Evolutionary conservation across 2,329 filamentous ascomycete species (phyloP), one percentile per base, ranked within the genome.

Genomic region (Trichoderma citrinoviride): DNA sequence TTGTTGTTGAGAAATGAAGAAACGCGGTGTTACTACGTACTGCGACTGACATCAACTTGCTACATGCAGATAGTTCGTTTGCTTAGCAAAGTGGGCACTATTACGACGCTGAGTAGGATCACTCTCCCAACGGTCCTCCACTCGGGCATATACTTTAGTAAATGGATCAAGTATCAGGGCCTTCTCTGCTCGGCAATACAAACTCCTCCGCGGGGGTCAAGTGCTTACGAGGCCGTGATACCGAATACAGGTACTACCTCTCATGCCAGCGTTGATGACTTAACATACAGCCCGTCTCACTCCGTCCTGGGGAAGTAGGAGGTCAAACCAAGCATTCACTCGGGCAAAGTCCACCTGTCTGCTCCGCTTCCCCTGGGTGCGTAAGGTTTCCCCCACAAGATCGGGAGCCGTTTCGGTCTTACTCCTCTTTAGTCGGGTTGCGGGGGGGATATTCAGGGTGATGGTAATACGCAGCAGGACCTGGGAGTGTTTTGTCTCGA

Each of bases 341-440:
- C 27, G 44, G 56, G 33, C 56, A 21, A 19, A 23, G n/a, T 33
- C 17, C 23, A 60, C 41, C 44, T 15, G 46, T 17, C 17, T 8
- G 21, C 44, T 50, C 44, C 44, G 56, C 33, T 58, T 46, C 14
- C 14, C 12, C 17, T 23, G 37, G 17, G 53, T 19, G 53, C 54
- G 43, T 49, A 29, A 49, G 29, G 55, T 29, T 58, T 47, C 37
- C 58, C 58, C 58, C 58, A 62, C 58, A 52, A 54, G 40, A 62
- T 62, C 49, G 40, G 60, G 49, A 23, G 49, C 15, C 60, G 41
- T 33, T 62, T 62, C 60, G 60, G 60, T 46, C 60, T 54, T 62
- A 62, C 27, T 54, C 23, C 23, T 33, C 15, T n/a, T n/a, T 60
- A 53, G 58, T 29, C 15, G 47, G 47, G 14, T 29, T 47, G 25